A percentile compares a stretch with the other conserved stretches of the same genome.
Conservation (phyloP, 169 alveolate species). For the Plasmodium knowlesi region DNA sequence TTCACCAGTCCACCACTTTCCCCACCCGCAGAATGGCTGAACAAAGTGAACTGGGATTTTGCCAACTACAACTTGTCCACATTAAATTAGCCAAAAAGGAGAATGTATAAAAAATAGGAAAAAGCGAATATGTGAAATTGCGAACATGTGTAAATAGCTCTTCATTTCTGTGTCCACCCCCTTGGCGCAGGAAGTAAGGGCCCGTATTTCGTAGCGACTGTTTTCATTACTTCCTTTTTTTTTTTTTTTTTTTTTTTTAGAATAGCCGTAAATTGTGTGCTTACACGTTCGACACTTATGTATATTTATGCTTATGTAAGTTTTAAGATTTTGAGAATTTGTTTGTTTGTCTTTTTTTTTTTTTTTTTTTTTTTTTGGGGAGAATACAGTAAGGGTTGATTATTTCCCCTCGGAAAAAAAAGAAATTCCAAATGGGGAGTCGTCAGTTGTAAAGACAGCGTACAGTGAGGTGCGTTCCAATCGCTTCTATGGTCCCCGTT, state of each 20-base stretch:
- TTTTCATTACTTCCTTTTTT: neutral
- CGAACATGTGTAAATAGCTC: neutral
- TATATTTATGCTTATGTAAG: neutral
- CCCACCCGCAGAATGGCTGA: constrained; percentile 54
- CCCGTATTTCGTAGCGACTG: neutral
- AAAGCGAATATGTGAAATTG: neutral
- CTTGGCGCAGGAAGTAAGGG: neutral
- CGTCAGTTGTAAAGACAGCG: neutral
- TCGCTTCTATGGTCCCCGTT: neutral
- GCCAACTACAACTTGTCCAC: constrained; percentile 65
- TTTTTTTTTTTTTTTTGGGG: neutral
- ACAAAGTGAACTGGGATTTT: constrained; percentile 67
- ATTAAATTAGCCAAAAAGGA: constrained; percentile 12
- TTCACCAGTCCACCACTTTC: neutral
- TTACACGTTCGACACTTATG: neutral
- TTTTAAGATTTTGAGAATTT: neutral
- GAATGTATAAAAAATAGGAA: neutral
- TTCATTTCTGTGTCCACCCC: neutral
- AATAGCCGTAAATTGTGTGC: neutral
- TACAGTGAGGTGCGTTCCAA: neutral
- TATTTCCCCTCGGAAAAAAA: neutral
- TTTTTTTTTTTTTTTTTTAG: neutral
- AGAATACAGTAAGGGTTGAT: neutral
- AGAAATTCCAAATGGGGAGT: neutral
- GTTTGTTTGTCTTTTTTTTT: neutral